These are phyloP conservation scores for Neospermospora avenae DNA, from an alignment of 2,329 filamentous ascomycete species.

Conservation along the genomic window DNA sequence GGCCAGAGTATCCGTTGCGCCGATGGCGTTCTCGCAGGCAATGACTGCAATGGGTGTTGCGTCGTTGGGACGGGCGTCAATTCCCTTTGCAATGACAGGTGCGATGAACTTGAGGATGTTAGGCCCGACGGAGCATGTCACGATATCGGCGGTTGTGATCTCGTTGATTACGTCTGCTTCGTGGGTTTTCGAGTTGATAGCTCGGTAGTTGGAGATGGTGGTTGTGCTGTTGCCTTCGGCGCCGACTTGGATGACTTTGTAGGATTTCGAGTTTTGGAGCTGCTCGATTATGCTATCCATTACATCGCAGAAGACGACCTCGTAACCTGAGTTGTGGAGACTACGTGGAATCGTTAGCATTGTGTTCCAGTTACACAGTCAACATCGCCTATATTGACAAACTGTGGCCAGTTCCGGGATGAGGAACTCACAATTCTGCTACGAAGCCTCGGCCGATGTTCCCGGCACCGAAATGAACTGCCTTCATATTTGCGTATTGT, in stretches of 20 bases:
- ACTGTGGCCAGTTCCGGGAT: background rate
- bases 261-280: slow-evolving; percentile 72
- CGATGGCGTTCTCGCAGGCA: slow-evolving; percentile 97
- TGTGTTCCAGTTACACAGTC: background rate
- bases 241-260: slow-evolving; percentile 92
- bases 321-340: slow-evolving; percentile 90
- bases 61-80: slow-evolving; percentile 67
- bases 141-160: slow-evolving; percentile 82
- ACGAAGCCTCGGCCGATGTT: slow-evolving; percentile 63
- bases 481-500: slow-evolving; percentile 45
- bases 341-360: slow-evolving; percentile 14
- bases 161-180: slow-evolving; percentile 78
- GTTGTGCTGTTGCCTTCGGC: slow-evolving; percentile 76
- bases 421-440: slow-evolving; percentile 31
- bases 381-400: background rate
- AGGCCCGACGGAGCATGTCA: slow-evolving; percentile 96
- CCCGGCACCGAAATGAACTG: slow-evolving; percentile 81
- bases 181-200: slow-evolving; percentile 89
- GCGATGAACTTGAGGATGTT: slow-evolving; percentile 97
- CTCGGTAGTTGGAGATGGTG: slow-evolving; percentile 91
- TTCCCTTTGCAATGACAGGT: slow-evolving; percentile 90
- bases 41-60: slow-evolving; percentile 79
- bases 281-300: slow-evolving; percentile 76
- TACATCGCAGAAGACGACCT: slow-evolving; percentile 96
- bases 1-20: slow-evolving; percentile 84